Percentiles rank a stretch among this genome's conserved stretches.
phyloP scores from a whole-genome alignment of 2,329 filamentous ascomycete species.

The Clonostachys rosea region DNA sequence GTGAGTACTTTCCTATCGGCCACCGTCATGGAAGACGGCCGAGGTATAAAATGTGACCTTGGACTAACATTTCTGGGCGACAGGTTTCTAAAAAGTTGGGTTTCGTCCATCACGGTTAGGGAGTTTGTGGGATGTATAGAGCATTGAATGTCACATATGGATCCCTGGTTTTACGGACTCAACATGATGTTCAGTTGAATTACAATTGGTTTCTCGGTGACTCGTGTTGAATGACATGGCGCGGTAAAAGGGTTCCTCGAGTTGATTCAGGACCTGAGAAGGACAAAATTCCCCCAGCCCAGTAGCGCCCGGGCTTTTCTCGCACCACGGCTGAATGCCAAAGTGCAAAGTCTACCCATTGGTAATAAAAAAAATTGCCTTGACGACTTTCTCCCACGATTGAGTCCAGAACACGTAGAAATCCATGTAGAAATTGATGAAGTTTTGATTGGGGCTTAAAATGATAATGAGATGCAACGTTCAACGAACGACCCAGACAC shows the following conservation, averaged over 20 bases:
- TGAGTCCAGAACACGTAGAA: too few species aligned
- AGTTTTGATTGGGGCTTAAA: too few species aligned
- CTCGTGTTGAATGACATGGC: conserved; percentile 1
- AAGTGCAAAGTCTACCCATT: too few species aligned
- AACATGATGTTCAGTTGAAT: conserved; percentile 31
- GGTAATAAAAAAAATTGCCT: too few species aligned
- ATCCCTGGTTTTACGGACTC: conserved; percentile 33
- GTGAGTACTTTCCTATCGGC: conserved; percentile 40
- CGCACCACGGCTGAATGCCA: too few species aligned
- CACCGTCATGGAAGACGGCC: neutral
- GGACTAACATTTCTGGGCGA: neutral
- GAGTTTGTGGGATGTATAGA: conserved; percentile 44
- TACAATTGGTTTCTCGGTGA: conserved; percentile 4
- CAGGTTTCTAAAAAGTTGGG: conserved; percentile 36
- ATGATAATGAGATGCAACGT: too few species aligned
- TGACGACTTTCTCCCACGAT: too few species aligned
- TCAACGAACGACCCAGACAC: neutral
- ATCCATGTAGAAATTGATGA: too few species aligned
- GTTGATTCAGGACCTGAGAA: too few species aligned
- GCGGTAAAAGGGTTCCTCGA: neutral
- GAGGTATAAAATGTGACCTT: too few species aligned
- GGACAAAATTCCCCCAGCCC: too few species aligned
- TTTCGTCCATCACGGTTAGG: conserved; percentile 38
- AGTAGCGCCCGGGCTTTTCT: too few species aligned
- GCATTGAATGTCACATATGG: conserved; percentile 39